Conservation (phyloP, 1,139 yeast species). For the Hyphopichia burtonii region DNA sequence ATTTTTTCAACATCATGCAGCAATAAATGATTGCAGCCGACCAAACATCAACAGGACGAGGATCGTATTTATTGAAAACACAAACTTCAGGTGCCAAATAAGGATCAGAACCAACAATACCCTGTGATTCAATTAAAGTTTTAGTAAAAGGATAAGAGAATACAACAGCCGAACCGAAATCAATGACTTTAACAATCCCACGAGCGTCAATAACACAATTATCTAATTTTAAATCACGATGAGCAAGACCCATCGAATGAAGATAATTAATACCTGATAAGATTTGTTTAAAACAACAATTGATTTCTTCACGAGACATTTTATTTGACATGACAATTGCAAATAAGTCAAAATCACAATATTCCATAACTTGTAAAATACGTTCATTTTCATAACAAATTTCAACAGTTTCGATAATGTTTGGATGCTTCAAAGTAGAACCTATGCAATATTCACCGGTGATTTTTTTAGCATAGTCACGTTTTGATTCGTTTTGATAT, state of each 20-base stretch:
- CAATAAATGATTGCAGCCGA: conserved; percentile 89
- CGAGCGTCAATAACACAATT: conserved; percentile 85
- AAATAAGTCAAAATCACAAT: conserved; percentile 93
- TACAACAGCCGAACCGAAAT: conserved; percentile 93
- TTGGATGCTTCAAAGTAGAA: conserved; percentile 90
- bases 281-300: conserved; percentile 88
- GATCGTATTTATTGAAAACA: conserved; percentile 78
- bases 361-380: conserved; percentile 96
- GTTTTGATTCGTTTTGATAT: conserved; percentile 69
- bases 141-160: conserved; percentile 88
- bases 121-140: conserved; percentile 76
- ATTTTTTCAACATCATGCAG: conserved; percentile 90
- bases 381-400: conserved; percentile 83
- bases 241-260: conserved; percentile 87
- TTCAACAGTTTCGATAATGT: conserved; percentile 90
- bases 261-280: conserved; percentile 78
- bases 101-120: conserved; percentile 93
- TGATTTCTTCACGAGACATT: conserved; percentile 81
- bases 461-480: conserved; percentile 90
- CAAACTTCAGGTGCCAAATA: conserved; percentile 94
- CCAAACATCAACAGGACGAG: conserved; percentile 95
- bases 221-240: conserved; percentile 88
- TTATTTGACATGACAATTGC: conserved; percentile 97
- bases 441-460: conserved; percentile 97
- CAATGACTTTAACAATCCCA: conserved; percentile 88